phyloP scores from a whole-genome alignment of 2,329 filamentous ascomycete species.

The Aspergillus pseudotamarii region DNA sequence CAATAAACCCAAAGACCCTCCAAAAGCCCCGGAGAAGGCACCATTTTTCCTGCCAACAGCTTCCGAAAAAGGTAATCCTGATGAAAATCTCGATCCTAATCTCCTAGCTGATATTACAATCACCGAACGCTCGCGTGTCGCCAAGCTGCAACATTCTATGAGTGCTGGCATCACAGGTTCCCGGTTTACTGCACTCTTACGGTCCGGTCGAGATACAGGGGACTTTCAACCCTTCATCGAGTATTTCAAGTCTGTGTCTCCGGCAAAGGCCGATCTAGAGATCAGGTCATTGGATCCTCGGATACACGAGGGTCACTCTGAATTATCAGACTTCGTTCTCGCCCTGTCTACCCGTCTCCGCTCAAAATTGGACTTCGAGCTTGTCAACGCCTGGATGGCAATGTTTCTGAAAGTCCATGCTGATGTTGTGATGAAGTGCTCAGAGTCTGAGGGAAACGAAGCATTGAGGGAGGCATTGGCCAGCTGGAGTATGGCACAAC shows the following conservation, averaged over 20 bases:
- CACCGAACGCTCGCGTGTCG: constrained; percentile 66
- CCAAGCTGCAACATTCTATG: constrained; percentile 61
- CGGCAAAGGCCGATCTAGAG: constrained; percentile 85
- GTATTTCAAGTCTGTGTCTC: constrained; percentile 78
- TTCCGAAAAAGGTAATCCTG: constrained; percentile 23
- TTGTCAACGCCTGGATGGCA: constrained; percentile 96
- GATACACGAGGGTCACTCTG: constrained; percentile 57
- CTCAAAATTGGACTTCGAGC: constrained; percentile 80
- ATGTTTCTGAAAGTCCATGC: constrained; percentile 84
- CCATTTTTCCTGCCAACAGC: constrained; percentile 82
- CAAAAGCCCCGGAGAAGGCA: constrained; percentile 89
- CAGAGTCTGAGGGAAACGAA: constrained; percentile 46
- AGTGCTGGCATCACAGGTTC: constrained; percentile 33
- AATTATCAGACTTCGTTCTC: constrained; percentile 77
- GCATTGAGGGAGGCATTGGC: constrained; percentile 61
- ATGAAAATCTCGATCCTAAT: constrained; percentile 31
- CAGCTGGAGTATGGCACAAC: constrained; percentile 73
- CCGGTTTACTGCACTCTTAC: constrained; percentile 54
- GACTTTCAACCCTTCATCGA: constrained; percentile 72
- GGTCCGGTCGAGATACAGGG: constrained; percentile 50
- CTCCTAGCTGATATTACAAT: constrained; percentile 37
- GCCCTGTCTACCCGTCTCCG: constrained; percentile 73
- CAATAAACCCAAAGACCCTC: constrained; percentile 90
- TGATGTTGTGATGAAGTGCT: constrained; percentile 55
- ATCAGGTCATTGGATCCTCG: constrained; percentile 72